Conservation (phyloP, 208 protist species). For the Crithidia expoeki region DNA sequence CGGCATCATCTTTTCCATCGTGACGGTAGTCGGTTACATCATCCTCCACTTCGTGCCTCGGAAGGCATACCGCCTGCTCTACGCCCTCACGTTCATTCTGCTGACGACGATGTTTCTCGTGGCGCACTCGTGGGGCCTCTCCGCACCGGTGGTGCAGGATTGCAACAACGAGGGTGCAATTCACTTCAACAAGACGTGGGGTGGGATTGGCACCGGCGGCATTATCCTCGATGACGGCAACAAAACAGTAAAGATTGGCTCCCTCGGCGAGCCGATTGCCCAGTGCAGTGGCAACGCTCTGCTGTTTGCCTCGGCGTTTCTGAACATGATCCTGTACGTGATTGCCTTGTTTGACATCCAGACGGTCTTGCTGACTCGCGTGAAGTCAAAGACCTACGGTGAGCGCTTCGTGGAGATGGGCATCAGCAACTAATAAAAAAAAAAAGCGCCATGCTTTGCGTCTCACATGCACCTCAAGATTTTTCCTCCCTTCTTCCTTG, state of each 20-base stretch:
- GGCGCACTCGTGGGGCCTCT: constrained; percentile 67
- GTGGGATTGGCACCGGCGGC: constrained; percentile 32
- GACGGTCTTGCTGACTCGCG: constrained; percentile 67
- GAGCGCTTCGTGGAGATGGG: constrained; percentile 87
- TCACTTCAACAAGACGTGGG: constrained; percentile 30
- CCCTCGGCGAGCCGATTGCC: constrained; percentile 54
- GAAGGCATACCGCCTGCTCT: constrained; percentile 80
- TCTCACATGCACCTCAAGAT: too few relatives aligned
- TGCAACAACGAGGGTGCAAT: constrained; percentile 40
- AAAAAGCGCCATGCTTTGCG: too few relatives aligned
- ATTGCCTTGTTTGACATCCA: constrained; percentile 86
- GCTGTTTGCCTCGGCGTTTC: constrained; percentile 59
- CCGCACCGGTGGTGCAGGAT: constrained; percentile 58
- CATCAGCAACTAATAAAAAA: constrained; percentile 65
- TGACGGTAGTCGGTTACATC: constrained; percentile 65
- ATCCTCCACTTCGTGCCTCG: constrained; percentile 79
- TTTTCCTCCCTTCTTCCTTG: too few relatives aligned
- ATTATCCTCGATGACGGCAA: constrained; percentile 32
- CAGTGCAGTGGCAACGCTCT: constrained; percentile 55
- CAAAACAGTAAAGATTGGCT: constrained; percentile 39
- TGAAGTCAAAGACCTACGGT: constrained; percentile 86
- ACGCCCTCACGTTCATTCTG: constrained; percentile 71
- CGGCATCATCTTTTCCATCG: constrained; percentile 60
- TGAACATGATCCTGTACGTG: constrained; percentile 65
- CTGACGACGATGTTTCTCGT: constrained; percentile 65